Percentiles rank a stretch among this genome's conserved stretches.
Conservation (phyloP, 257 asterid genomes). For the Penstemon eatonii region DNA sequence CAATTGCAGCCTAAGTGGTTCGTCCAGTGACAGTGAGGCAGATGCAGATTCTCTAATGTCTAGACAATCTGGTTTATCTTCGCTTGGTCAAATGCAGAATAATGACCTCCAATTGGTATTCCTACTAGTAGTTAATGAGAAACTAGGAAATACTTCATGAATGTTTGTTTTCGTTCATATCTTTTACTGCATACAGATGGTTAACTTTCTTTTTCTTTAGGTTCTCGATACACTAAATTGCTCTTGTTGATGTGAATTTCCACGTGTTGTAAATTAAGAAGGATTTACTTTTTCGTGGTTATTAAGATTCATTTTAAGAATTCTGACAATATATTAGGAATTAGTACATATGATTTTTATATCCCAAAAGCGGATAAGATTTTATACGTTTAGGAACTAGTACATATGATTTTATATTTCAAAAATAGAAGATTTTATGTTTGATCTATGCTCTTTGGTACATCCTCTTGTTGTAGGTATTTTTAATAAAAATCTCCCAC, state of each 20-base stretch:
- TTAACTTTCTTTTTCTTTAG: slow-evolving; percentile 12
- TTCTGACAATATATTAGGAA: neutral
- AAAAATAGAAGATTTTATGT: no score
- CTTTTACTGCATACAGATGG: slow-evolving; percentile 8
- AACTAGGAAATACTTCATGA: slow-evolving; percentile 20
- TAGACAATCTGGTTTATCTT: slow-evolving; percentile 87
- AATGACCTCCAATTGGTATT: slow-evolving; percentile 66
- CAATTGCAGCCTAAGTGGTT: slow-evolving; percentile 79
- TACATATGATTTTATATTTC: no score
- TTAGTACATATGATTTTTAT: neutral
- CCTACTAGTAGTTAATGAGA: neutral
- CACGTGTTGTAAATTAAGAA: neutral
- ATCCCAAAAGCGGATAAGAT: no score
- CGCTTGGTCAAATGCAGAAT: slow-evolving; percentile 60
- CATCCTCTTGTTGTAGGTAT: no score
- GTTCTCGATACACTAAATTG: slow-evolving; percentile 18
- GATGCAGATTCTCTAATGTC: slow-evolving; percentile 94
- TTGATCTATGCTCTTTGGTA: no score
- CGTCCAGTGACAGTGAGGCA: slow-evolving; percentile 94
- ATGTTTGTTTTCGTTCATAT: slow-evolving; percentile 9
- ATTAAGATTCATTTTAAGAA: neutral
- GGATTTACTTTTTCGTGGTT: neutral
- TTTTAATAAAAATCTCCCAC: no score
- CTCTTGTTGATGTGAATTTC: slow-evolving; percentile 5
- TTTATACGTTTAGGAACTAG: no score